Base-by-base conservation (phyloP, 2,329 filamentous ascomycete species). In the Talaromyces sp. region DNA sequence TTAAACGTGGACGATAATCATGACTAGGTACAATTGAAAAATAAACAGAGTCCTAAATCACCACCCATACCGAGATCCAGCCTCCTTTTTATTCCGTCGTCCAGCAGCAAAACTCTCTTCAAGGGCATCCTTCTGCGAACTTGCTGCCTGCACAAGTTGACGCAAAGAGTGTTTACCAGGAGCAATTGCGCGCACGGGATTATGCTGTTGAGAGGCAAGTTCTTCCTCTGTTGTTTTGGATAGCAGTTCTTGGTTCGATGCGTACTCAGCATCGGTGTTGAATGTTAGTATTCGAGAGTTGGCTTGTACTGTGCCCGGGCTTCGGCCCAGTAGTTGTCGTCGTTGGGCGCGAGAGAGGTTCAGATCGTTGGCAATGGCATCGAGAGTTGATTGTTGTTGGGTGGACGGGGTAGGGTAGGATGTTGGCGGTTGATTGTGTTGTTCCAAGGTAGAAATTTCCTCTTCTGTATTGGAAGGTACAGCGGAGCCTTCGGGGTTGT, bases 31-130 rank as follows among this genome's bases (percentile, higher is more conserved):
- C n/a, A n/a, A n/a, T n/a, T 28, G 25, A 28, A 28, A 52, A 21
- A 39, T 40, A 50, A 15, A 33, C 4, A 31, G 21, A 17, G n/a
- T 45, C 31, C 37, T 45, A 40, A 2, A 58, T 66, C 67, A 87
- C 89, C 91, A 97, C 5, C 92, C 92, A 76, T 97, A 97, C 66
- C 84, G 84, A 59, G 84, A 86, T 3, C 89, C 89, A 19, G 90
- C 90, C 70, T 96, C 91, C 66, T 84, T 87, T 72, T 89, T 86
- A 68, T 92, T 94, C 66, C 82, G 84, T 76, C 84, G 86, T 5
- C 91, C 89, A 64, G 86, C 80, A 19, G 91, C 91, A 77, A 96
- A 97, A 70, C 89, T 92, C 68, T 97, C 93, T 74, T 97, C 91
- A 64, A 97, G 77, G 2, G 91, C 91, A 10, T 96, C 91, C 69